phyloP scores from a whole-genome alignment of 345 rosid species.

The Cardiospermum halicacabum region DNA sequence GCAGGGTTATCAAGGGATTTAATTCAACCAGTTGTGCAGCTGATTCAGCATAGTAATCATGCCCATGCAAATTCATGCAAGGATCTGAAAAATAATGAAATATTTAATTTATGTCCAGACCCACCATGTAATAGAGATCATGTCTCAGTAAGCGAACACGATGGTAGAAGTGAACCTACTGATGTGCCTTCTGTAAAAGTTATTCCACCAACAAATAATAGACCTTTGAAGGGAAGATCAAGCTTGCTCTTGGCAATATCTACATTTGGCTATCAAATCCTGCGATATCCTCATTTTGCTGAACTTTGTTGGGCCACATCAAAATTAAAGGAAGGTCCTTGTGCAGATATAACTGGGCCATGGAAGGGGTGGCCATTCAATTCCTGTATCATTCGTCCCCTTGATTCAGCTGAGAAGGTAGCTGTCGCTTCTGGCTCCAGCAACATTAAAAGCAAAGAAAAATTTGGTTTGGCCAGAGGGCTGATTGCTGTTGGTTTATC shows the following conservation, averaged over 20 bases:
- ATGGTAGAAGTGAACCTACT: slow-evolving; percentile 22
- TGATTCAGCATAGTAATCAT: slow-evolving; percentile 61
- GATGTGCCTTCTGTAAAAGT: slow-evolving; percentile 33
- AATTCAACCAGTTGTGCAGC: slow-evolving; percentile 58
- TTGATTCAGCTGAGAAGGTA: slow-evolving; percentile 37
- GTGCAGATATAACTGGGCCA: slow-evolving; percentile 66
- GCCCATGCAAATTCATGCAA: slow-evolving; percentile 22
- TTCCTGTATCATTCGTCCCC: slow-evolving; percentile 77
- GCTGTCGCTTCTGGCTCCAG: slow-evolving; percentile 37
- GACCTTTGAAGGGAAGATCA: slow-evolving; percentile 65
- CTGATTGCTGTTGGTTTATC: slow-evolving; percentile 79
- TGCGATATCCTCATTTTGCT: slow-evolving; percentile 91
- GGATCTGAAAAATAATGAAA: slow-evolving; percentile 25
- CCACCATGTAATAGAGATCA: slow-evolving; percentile 18
- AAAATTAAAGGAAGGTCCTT: slow-evolving; percentile 89
- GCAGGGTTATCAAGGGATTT: slow-evolving; percentile 60
- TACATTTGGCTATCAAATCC: slow-evolving; percentile 82
- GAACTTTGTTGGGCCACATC: slow-evolving; percentile 98
- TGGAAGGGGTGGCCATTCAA: slow-evolving; percentile 99
- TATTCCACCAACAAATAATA: slow-evolving; percentile 37
- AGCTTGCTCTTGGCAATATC: slow-evolving; percentile 64
- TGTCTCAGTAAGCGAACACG: slow-evolving; percentile 25
- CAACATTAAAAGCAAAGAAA: slow-evolving; percentile 58
- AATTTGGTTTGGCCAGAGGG: slow-evolving; percentile 67
- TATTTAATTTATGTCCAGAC: slow-evolving; percentile 20